phyloP scores from a whole-genome alignment of 768 basidiomycete genomes.

The Lepiota subincarnata region DNA sequence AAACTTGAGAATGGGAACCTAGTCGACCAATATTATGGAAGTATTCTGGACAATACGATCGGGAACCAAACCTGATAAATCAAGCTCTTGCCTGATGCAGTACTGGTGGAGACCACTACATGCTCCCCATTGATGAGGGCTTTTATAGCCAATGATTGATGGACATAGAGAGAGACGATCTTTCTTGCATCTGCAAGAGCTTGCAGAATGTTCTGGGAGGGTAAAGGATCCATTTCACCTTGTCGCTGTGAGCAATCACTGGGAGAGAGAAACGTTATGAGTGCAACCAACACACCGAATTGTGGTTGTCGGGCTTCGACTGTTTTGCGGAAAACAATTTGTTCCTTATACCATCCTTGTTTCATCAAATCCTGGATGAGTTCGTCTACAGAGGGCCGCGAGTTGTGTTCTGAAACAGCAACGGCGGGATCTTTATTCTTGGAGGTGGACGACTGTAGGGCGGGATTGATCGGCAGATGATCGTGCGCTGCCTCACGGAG shows the following conservation, averaged over 20 bases:
- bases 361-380: slow-evolving; percentile 55
- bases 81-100: slow-evolving; percentile 85
- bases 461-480: slow-evolving; percentile 68
- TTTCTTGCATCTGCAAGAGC: slow-evolving; percentile 57
- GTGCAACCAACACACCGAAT: slow-evolving; percentile 37
- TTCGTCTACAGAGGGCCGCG: slow-evolving; percentile 53
- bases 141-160: slow-evolving; percentile 71
- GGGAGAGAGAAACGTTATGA: background rate
- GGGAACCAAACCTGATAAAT: slow-evolving; percentile 65
- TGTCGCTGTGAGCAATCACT: slow-evolving; percentile 1
- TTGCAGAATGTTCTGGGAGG: slow-evolving; percentile 52
- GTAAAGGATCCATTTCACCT: slow-evolving; percentile 49
- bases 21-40: background rate
- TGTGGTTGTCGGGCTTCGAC: slow-evolving; percentile 49
- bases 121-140: slow-evolving; percentile 53
- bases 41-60: background rate
- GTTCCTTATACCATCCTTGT: slow-evolving; percentile 64
- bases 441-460: slow-evolving; percentile 17
- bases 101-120: slow-evolving; percentile 87
- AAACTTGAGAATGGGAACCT: slow-evolving; percentile 70
- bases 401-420: slow-evolving; percentile 34
- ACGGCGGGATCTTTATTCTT: background rate
- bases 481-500: slow-evolving; percentile 64
- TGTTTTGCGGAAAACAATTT: slow-evolving; percentile 58
- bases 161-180: slow-evolving; percentile 62